Percentiles rank a stretch among this genome's conserved stretches.
Conservation (phyloP, 768 basidiomycete genomes). For the Naganishia kalamii region DNA sequence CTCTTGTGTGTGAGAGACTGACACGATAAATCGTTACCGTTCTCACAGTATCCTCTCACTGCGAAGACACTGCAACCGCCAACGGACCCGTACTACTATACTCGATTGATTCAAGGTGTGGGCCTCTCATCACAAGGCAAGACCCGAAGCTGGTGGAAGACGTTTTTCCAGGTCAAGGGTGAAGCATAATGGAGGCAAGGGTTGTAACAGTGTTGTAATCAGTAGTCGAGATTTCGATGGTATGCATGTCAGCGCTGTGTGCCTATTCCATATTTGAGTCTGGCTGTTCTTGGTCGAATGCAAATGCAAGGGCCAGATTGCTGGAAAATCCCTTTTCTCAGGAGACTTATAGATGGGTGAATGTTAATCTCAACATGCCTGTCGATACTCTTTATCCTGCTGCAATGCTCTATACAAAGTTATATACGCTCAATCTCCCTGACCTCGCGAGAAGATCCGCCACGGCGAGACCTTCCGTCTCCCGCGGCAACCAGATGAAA, state of each 20-base stretch:
- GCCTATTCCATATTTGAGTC: too few species aligned
- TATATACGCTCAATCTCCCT: background rate
- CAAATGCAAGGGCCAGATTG: too few species aligned
- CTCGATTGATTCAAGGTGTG: conserved; percentile 39
- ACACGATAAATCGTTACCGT: background rate
- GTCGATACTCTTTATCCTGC: background rate
- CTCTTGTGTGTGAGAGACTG: background rate
- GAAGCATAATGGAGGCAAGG: conserved; percentile 25
- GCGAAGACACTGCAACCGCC: conserved; percentile 31
- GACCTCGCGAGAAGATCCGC: background rate
- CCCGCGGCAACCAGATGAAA: conserved; percentile 3
- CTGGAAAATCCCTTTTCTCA: too few species aligned
- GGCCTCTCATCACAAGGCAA: conserved; percentile 34
- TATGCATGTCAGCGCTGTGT: too few species aligned
- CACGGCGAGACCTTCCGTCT: background rate
- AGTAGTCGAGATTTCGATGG: too few species aligned
- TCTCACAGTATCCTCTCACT: conserved; percentile 35
- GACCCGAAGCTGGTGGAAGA: conserved; percentile 41
- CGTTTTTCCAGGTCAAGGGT: conserved; percentile 43
- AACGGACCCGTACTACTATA: conserved; percentile 41
- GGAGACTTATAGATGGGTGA: too few species aligned
- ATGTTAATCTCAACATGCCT: too few species aligned
- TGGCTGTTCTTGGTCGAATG: too few species aligned
- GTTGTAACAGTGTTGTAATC: too few species aligned
- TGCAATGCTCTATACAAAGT: background rate